These are phyloP conservation scores for Euphrasia confusa DNA, from an alignment of 257 asterid genomes.

Conservation along the genomic window DNA sequence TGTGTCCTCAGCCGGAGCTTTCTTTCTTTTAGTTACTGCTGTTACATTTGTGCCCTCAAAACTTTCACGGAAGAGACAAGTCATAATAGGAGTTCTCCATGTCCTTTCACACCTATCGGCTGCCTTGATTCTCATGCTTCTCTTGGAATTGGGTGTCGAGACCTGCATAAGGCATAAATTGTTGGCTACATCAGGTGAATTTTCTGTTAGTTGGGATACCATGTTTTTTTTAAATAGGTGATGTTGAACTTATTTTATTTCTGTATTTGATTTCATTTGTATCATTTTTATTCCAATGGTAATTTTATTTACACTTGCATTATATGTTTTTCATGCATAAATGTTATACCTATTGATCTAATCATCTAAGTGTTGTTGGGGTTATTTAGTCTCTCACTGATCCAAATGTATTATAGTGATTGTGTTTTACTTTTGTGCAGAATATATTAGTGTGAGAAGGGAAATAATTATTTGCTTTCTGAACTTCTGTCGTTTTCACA, in stretches of 20 bases:
- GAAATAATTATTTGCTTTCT: background rate
- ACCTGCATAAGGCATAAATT: slow-evolving; percentile 80
- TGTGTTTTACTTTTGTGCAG: no score
- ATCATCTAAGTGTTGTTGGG: background rate
- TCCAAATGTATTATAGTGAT: no score
- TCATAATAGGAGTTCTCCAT: slow-evolving; percentile 75
- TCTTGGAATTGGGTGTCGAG: slow-evolving; percentile 87
- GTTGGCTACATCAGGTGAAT: slow-evolving; percentile 83
- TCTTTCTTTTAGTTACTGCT: slow-evolving; percentile 62
- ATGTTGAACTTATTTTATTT: slow-evolving; percentile 1
- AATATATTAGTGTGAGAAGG: no score
- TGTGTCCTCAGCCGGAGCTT: slow-evolving; percentile 71
- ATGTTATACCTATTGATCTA: slow-evolving; percentile 7
- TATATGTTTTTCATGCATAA: background rate
- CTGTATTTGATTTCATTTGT: background rate
- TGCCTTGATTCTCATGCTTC: slow-evolving; percentile 87
- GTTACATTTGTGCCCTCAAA: slow-evolving; percentile 79
- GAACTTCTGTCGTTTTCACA: no score
- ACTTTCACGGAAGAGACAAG: slow-evolving; percentile 71
- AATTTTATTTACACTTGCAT: slow-evolving; percentile 10
- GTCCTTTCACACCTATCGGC: slow-evolving; percentile 89
- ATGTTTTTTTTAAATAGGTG: background rate
- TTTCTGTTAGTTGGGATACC: slow-evolving; percentile 15
- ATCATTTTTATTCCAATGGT: background rate
- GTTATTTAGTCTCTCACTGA: no score